Evolutionary conservation across 805 yeast species (phyloP), one percentile per base, ranked within the genome.

Genomic region (Priceomyces haplophilus): DNA sequence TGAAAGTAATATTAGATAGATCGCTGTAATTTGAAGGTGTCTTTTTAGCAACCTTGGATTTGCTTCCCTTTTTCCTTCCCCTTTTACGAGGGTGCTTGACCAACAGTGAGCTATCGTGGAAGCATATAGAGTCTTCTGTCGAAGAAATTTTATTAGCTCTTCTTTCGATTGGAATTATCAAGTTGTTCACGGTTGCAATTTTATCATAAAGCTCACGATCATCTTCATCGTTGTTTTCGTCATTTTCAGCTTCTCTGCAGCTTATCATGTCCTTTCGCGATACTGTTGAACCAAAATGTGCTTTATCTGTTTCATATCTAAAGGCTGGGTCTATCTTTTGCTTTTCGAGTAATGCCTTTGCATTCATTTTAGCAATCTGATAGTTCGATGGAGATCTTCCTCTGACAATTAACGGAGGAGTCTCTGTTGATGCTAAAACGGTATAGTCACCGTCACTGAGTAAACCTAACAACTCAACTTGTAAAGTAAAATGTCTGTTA

Each of bases 371-470:
- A 13, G 43, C 45, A 7, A 40, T 31, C 40, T 47, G 53, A 44
- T 82, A 82, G 51, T 78, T 81, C 0, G 86, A 75, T 1, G 88
- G 87, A 0, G 88, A 81, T 51, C 88, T 66, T 2, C 88, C 87
- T 45, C 88, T 65, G 5, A 82, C 75, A 1, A 75, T 67, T 42
- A 82, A 62, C 0, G 84, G 79, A 0, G 85, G 85, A 0, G 85
- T 81, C 50, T 68, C 73, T 43, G 74, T 68, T 41, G 66, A 68
- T 7, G 81, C 78, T 48, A 55, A 52, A 18, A 67, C 61, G 1
- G 64, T 56, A 31, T 56, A 62, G 21, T 53, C 56, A 18, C 55
- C 62, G 17, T 61, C 68, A 1, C 63, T 68, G 3, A 64, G 48
- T 36, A 67, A 62, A 1, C 74, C 81, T 15, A 81, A 68, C 37